Percentiles rank a stretch among this genome's conserved stretches.
Conservation (phyloP, 768 basidiomycete species). For the Sporobolomyces pararoseus region DNA sequence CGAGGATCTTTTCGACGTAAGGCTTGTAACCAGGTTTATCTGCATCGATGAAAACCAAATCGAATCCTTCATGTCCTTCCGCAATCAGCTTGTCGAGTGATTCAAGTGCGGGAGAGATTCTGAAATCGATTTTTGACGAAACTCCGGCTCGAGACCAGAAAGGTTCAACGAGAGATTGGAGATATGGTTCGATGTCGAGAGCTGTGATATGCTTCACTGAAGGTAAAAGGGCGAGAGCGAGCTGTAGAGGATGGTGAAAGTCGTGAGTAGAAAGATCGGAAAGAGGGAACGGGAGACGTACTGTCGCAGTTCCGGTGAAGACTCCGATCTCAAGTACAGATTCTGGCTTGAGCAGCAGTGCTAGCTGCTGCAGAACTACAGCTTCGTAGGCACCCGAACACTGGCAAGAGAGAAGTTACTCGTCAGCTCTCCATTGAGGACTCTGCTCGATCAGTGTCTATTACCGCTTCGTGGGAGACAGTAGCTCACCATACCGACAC, state of each 20-base stretch:
- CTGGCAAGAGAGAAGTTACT: too few relatives aligned
- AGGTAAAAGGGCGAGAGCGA: conserved; percentile 50
- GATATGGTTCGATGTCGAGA: conserved; percentile 46
- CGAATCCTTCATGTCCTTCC: conserved; percentile 25
- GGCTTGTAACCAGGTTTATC: conserved; percentile 38
- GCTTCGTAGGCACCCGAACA: conserved; percentile 42
- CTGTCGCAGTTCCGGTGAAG: conserved; percentile 37
- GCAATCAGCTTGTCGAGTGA: conserved; percentile 27
- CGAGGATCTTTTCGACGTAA: conserved; percentile 30
- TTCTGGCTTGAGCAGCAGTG: conserved; percentile 22
- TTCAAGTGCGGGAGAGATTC: conserved; percentile 38
- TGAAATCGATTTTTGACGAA: conserved; percentile 39
- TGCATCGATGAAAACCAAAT: conserved; percentile 44
- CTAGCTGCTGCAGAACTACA: conserved; percentile 33
- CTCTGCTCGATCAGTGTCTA: too few relatives aligned
- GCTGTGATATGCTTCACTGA: conserved; percentile 52
- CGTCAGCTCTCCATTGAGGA: too few relatives aligned
- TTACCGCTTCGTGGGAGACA: background rate
- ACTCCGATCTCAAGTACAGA: conserved; percentile 41
- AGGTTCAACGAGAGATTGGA: conserved; percentile 30
- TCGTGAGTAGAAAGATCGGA: background rate
- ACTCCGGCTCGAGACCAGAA: conserved; percentile 40
- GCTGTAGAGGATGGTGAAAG: background rate
- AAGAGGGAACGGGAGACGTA: background rate
- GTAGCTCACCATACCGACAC: conserved; percentile 29